Evolutionary conservation across 495 filamentous ascomycete species (phyloP).

Genomic region (Hyphodiscus hymeniophilus): DNA sequence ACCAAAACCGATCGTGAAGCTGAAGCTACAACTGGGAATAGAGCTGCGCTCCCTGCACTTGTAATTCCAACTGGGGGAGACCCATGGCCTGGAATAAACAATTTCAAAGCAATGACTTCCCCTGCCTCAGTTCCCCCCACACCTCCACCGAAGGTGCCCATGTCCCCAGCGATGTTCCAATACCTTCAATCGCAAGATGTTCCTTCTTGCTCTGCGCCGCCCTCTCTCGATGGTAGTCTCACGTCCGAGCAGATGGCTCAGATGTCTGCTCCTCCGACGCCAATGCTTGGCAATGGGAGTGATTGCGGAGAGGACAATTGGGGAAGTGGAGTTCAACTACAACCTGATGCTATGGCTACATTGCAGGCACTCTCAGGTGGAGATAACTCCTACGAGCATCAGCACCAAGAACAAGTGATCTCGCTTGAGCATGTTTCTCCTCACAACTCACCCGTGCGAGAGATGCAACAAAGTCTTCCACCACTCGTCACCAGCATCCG

Average conservation of each 20-base stretch:
- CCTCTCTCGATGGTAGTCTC: constrained; percentile 81
- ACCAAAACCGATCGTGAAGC: constrained; percentile 29
- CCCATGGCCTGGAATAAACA: constrained; percentile 28
- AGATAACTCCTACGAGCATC: constrained; percentile 35
- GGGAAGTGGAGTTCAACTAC: constrained; percentile 62
- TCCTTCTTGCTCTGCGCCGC: constrained; percentile 68
- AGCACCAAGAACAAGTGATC: constrained; percentile 38
- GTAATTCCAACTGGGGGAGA: constrained; percentile 53
- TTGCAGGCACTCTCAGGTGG: constrained; percentile 61
- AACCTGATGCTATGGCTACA: constrained; percentile 68
- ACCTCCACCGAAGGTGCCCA: constrained; percentile 64
- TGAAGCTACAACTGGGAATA: constrained; percentile 27
- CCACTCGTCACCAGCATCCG: constrained; percentile 22
- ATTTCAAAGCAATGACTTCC: constrained; percentile 55
- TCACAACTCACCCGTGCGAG: constrained; percentile 5
- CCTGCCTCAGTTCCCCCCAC: constrained; percentile 56
- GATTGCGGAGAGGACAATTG: constrained; percentile 36
- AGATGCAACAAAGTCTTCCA: constrained; percentile 26
- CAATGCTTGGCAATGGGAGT: constrained; percentile 50
- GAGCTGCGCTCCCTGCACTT: constrained; percentile 50
- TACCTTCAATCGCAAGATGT: constrained; percentile 54
- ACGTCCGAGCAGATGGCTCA: constrained; percentile 76
- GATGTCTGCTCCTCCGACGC: constrained; percentile 73
- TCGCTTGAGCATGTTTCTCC: constrained; percentile 26
- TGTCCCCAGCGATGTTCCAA: constrained; percentile 65